phyloP scores from a whole-genome alignment of 2,329 filamentous ascomycete genomes.

The Fusarium siculi region DNA sequence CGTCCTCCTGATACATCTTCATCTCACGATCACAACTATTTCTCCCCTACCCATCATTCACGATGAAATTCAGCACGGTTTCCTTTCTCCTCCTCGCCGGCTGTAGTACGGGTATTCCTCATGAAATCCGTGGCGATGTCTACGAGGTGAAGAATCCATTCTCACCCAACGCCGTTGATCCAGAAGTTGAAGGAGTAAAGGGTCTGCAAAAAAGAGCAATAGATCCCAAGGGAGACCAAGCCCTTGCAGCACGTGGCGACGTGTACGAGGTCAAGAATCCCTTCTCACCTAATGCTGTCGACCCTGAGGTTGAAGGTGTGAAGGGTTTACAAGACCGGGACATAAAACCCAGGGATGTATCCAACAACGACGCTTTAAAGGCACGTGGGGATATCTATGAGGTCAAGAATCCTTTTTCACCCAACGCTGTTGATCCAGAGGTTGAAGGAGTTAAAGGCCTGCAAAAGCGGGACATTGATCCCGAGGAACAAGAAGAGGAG shows the following conservation, averaged over 20 bases:
- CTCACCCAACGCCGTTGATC: background rate
- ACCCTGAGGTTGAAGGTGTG: conserved; percentile 9
- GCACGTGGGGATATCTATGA: background rate
- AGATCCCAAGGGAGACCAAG: background rate
- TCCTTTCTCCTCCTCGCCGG: conserved; percentile 28
- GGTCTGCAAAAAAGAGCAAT: background rate
- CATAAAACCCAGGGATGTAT: background rate
- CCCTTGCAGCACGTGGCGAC: background rate
- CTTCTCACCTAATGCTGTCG: background rate
- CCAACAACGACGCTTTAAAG: background rate
- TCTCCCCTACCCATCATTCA: background rate
- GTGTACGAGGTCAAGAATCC: background rate
- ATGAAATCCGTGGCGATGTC: conserved; percentile 11
- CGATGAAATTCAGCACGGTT: conserved; percentile 39
- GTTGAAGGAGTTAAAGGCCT: conserved; percentile 2
- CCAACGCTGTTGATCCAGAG: conserved; percentile 1
- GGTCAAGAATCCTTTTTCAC: background rate
- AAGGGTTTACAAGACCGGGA: background rate
- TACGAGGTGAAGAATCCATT: conserved; percentile 10
- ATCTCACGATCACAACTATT: background rate
- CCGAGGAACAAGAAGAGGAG: conserved; percentile 3
- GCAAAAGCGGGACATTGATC: background rate
- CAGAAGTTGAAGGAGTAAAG: background rate
- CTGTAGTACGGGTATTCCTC: conserved; percentile 26
- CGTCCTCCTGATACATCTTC: background rate